Evolutionary conservation across 768 basidiomycete species (phyloP), one percentile per base, ranked within the genome.

Genomic region (Fistulinella prunicolor): DNA sequence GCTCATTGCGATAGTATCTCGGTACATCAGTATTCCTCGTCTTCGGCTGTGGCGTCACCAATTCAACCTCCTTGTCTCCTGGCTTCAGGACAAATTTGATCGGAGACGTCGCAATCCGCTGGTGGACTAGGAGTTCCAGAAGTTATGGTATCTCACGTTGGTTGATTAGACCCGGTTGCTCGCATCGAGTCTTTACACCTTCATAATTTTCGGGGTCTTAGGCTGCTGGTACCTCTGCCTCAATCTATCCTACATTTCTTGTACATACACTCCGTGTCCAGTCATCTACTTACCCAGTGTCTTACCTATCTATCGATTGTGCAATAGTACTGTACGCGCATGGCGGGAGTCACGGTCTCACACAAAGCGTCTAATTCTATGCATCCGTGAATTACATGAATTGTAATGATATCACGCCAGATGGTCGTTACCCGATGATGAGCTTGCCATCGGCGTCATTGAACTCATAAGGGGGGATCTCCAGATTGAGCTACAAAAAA

Each of bases 381-480:
- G 47, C 42, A 47, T 50, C 50, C 42, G 37, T 38, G 54, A 42
- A 57, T 51, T 51, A 60, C 65, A 56, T 21, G 43, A 16, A 38
- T 40, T 50, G 52, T 53, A 56, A 40, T 43, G 41, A 44, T 53
- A 55, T 39, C 36, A 19, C 37, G 19, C 41, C 21, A 21, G 13
- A 38, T 14, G 17, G 29, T 29, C 9, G 49, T 49, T 77, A 96
- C 76, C 94, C 94, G 65, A 96, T 80, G 65, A 92, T 62, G 53
- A 96, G 73, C 73, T 95, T 95, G 61, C 79, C 82, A 52, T 94
- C 91, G 37, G 72, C 87, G 28, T 94, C 93, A 61, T 83, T 86
- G 79, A 96, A 85, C 57, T 86, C 84, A 67, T 96, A 85, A 45
- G 77, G 77, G 51, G 94, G 94, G 49, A 99, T 79, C 70, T 98